Evolutionary conservation across 257 asterid species (phyloP).

Genomic region (Solanum bulbocastanum): DNA sequence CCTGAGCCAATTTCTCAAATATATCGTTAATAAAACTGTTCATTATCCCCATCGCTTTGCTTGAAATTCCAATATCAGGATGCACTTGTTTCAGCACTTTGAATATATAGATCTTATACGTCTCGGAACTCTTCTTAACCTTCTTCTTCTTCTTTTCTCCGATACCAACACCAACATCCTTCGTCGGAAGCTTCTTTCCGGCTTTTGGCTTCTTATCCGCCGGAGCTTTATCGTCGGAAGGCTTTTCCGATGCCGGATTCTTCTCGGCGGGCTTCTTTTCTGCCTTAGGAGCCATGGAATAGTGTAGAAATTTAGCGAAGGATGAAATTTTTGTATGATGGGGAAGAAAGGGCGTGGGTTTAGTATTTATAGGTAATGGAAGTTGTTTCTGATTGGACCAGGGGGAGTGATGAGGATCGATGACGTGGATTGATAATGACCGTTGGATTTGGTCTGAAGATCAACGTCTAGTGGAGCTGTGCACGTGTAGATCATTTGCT

Average conservation of each 20-base stretch:
- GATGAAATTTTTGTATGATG: background rate
- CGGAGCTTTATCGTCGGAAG: background rate
- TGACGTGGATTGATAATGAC: background rate
- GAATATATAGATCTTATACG: slow-evolving; percentile 2
- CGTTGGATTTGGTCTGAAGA: background rate
- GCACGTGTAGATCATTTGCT: background rate
- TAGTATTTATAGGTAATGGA: background rate
- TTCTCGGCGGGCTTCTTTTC: background rate
- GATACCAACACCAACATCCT: background rate
- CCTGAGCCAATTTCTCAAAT: slow-evolving; percentile 2
- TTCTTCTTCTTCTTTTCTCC: background rate
- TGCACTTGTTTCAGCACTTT: slow-evolving; percentile 1
- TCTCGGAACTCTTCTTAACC: slow-evolving; percentile 3
- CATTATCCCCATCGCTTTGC: slow-evolving; percentile 3
- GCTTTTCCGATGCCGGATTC: background rate
- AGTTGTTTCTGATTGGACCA: background rate
- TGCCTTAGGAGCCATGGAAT: background rate
- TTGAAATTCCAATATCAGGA: background rate
- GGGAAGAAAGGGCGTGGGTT: background rate
- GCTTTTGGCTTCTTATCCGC: background rate
- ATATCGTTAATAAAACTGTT: slow-evolving; percentile 1
- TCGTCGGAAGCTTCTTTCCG: background rate
- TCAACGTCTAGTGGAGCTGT: background rate
- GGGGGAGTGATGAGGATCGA: background rate
- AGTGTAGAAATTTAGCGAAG: background rate